Evolutionary conservation across 176 grass and related monocot species (phyloP), one percentile per base, ranked within the genome.

Genomic region (Aegilops bicornis): DNA sequence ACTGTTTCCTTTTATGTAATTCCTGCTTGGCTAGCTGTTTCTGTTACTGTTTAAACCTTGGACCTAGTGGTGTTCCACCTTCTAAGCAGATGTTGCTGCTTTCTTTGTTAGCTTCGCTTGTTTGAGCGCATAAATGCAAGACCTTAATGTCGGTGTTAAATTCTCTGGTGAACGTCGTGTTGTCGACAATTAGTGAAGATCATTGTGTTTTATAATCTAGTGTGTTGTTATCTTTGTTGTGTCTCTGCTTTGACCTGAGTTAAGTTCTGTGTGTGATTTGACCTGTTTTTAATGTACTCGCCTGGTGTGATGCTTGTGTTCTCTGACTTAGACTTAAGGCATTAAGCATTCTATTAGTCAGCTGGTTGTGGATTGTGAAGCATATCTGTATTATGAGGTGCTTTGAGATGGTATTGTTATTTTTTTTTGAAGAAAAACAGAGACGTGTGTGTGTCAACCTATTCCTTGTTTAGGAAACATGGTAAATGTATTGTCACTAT

Each of bases 1-100:
- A 65, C 67, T 74, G 36, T 67, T 83, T 16, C 39, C 31, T 66
- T 59, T 3, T 62, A 70, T 91, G 76, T 76, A 69, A 69, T 80
- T 30, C 24, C 36, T 29, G 3, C 8, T 37, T 35, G 66, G 56
- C 32, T 80, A 67, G 64, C 15, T 79, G 27, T 63, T 79, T 40
- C 14, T 79, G 33, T 1, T 68, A 76, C 37, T 77, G 63, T 76
- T 48, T 68, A 29, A 63, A 69, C 83, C 39, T 19, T 66, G 39
- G 54, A 54, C 27, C 59, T 17, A 13, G 22, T 72, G 29, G 31
- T 62, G 22, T 77, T 82, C 19, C 58, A 35, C 66, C 17, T 52
- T 79, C 20, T 64, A 64, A 13, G 23, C 15, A 29, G 31, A 66
- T 42, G 24, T 70, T 35, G 32, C 12, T 52, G 80, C 58, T 50